A percentile compares a stretch with the other conserved stretches of the same genome.
These are phyloP conservation scores for Suhomyces xylopsoci DNA, from an alignment of 805 yeast genomes.

Conservation along the genomic window DNA sequence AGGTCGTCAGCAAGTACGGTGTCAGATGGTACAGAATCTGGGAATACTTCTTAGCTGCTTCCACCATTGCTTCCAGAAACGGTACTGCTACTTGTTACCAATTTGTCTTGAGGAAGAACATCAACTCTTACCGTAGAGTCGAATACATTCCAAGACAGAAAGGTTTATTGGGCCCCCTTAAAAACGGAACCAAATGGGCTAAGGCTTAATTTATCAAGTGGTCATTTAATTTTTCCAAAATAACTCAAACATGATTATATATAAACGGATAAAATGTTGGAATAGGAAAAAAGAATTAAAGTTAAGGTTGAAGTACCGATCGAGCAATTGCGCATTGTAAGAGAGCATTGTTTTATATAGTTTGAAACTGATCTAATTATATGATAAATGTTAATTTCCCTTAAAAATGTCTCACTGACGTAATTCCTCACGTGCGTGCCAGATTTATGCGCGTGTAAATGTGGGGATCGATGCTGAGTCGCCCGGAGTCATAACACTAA, in stretches of 20 bases:
- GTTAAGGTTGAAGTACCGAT: background rate
- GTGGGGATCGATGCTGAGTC: background rate
- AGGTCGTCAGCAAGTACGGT: constrained; percentile 77
- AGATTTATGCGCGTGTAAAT: background rate
- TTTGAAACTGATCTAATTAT: background rate
- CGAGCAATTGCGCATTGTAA: background rate
- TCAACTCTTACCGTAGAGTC: constrained; percentile 79
- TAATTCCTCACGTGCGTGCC: background rate
- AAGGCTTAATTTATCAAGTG: constrained; percentile 24
- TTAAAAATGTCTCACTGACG: background rate
- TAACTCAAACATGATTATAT: background rate
- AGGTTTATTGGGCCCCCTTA: constrained; percentile 62
- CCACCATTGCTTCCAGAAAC: constrained; percentile 85
- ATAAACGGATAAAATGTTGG: background rate
- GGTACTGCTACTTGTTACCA: constrained; percentile 92
- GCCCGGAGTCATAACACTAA: background rate
- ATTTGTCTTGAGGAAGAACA: constrained; percentile 84
- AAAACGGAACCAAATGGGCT: constrained; percentile 58
- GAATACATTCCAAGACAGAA: constrained; percentile 76
- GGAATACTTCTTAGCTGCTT: constrained; percentile 84
- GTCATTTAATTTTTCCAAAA: background rate
- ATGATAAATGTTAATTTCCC: background rate
- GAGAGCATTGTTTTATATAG: background rate
- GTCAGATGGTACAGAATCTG: constrained; percentile 88
- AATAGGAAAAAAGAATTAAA: background rate